Percentiles rank a stretch among this genome's conserved stretches.
Evolutionary conservation across 164 flowering plant genomes (phyloP).

Genomic region (Warburgia ugandensis): DNA sequence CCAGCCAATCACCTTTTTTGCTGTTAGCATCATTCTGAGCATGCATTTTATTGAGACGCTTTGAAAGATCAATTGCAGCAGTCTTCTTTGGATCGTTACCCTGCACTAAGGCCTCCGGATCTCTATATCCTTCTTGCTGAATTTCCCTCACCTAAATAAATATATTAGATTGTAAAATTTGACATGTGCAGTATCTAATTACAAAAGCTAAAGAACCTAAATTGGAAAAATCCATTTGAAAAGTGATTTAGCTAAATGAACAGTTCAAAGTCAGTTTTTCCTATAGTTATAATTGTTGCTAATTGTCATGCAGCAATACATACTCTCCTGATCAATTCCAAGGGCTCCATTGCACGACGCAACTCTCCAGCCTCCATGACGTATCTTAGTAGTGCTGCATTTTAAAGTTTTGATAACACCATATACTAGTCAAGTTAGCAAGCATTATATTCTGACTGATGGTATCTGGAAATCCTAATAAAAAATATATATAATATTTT

Average conservation of each 20-base stretch:
- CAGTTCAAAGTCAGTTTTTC: neutral
- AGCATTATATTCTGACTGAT: neutral
- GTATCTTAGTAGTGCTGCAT: slow-evolving; percentile 42
- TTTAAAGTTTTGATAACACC: slow-evolving; percentile 5
- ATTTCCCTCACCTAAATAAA: slow-evolving; percentile 68
- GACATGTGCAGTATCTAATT: no score
- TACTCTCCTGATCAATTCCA: slow-evolving; percentile 79
- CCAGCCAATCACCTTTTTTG: slow-evolving; percentile 47
- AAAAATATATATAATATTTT: neutral
- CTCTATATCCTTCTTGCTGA: slow-evolving; percentile 45
- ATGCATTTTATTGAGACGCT: slow-evolving; percentile 61
- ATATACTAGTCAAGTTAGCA: neutral
- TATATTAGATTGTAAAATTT: no score
- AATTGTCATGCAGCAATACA: slow-evolving; percentile 10
- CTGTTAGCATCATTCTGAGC: slow-evolving; percentile 57
- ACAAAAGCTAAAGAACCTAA: no score
- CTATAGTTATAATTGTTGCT: neutral
- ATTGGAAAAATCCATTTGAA: no score
- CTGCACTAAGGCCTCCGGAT: slow-evolving; percentile 36
- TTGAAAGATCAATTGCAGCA: slow-evolving; percentile 75
- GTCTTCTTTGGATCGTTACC: slow-evolving; percentile 56
- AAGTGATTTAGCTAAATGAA: no score
- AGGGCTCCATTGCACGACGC: slow-evolving; percentile 71
- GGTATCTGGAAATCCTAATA: neutral
- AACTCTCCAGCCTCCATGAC: slow-evolving; percentile 69